A percentile compares a stretch with the other conserved stretches of the same genome.
These are phyloP conservation scores for Porcisia hertigi DNA, from an alignment of 208 protist genomes.

Conservation along the genomic window DNA sequence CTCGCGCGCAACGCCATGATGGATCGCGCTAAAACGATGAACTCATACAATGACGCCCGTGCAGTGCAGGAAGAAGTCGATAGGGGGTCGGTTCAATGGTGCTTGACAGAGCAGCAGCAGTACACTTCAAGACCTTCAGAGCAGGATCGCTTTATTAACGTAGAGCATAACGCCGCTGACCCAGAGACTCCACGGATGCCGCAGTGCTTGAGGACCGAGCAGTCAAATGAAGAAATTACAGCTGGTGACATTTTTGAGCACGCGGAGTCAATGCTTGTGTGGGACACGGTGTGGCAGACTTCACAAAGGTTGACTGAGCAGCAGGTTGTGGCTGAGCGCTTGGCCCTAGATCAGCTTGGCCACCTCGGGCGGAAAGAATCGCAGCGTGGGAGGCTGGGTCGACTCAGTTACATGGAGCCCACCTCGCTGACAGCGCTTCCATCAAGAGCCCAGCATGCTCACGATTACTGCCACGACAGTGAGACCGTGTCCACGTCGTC, in stretches of 20 bases:
- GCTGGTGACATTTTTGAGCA: background rate
- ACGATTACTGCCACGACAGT: background rate
- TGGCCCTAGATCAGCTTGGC: constrained; percentile 1
- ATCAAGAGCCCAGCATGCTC: background rate
- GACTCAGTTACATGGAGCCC: background rate
- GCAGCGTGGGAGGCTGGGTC: background rate
- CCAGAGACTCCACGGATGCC: background rate
- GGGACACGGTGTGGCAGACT: background rate
- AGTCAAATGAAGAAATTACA: constrained; percentile 5
- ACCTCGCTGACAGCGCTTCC: background rate
- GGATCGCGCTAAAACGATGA: constrained; percentile 4
- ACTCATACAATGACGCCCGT: constrained; percentile 24
- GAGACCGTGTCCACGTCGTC: background rate
- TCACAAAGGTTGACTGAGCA: background rate
- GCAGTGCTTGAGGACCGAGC: background rate
- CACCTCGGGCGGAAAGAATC: background rate
- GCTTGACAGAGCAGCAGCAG: background rate
- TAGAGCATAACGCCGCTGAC: background rate
- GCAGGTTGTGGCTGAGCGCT: constrained; percentile 2
- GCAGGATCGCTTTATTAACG: background rate
- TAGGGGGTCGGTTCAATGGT: too few species aligned
- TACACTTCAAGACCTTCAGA: background rate
- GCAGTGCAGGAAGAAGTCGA: constrained; percentile 16
- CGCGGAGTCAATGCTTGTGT: background rate
- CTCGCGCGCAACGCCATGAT: constrained; percentile 16